A percentile compares a stretch with the other conserved stretches of the same genome.
Evolutionary conservation across 495 filamentous ascomycete species (phyloP).

Genomic region (Penicillium cinerascens): DNA sequence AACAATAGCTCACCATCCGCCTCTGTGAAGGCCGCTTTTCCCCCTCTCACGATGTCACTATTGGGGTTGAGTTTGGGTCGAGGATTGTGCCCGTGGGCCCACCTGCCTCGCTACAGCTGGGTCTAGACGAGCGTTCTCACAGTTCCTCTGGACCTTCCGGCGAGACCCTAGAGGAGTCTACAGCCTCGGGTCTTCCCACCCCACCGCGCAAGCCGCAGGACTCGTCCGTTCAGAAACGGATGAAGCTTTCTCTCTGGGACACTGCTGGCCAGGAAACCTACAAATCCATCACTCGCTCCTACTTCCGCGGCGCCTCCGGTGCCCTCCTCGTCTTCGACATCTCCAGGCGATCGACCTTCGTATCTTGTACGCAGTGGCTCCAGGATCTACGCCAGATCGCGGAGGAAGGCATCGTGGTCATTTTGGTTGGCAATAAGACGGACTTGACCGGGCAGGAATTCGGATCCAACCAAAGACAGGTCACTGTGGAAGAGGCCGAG

Average conservation of each 20-base stretch:
- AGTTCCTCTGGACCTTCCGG: constrained; percentile 4
- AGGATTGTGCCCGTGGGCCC: constrained; percentile 90
- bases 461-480: constrained; percentile 65
- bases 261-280: constrained; percentile 97
- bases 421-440: constrained; percentile 91
- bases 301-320: constrained; percentile 90
- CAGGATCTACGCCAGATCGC: constrained; percentile 89
- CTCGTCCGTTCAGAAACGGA: constrained; percentile 60
- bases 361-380: constrained; percentile 83
- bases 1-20: constrained; percentile 73
- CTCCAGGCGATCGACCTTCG: constrained; percentile 77
- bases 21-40: constrained; percentile 97
- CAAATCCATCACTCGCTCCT: constrained; percentile 89
- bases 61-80: constrained; percentile 95
- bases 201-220: constrained; percentile 35
- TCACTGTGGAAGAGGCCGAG: constrained; percentile 73
- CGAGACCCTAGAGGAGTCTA: constrained; percentile 18
- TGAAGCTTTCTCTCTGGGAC: constrained; percentile 87
- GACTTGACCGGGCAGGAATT: constrained; percentile 61
- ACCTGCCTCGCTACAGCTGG: constrained; percentile 52
- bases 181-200: constrained; percentile 31
- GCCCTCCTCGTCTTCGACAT: constrained; percentile 96
- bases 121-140: constrained; percentile 20
- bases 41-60: constrained; percentile 90
- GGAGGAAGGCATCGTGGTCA: constrained; percentile 88